A percentile compares a stretch with the other conserved stretches of the same genome.
These are phyloP conservation scores for Cenococcum geophilum DNA, from an alignment of 495 filamentous ascomycete genomes.

Conservation along the genomic window DNA sequence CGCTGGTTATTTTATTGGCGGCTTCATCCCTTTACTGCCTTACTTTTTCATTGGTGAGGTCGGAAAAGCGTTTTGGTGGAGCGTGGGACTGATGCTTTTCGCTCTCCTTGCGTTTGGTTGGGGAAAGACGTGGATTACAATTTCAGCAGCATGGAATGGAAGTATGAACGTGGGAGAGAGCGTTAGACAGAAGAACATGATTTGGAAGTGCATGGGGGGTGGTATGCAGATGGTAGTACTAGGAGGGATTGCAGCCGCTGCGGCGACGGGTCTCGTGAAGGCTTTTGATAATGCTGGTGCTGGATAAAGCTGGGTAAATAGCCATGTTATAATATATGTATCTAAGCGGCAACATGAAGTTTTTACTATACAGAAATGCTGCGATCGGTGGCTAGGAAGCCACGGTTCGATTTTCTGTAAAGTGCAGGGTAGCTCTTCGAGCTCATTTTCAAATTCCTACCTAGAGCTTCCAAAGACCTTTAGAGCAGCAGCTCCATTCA, in stretches of 20 bases:
- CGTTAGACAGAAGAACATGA: neutral
- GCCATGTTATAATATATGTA: too few relatives aligned
- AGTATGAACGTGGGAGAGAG: neutral
- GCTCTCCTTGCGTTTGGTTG: conserved; percentile 17
- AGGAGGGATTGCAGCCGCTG: conserved; percentile 15
- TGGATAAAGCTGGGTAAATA: neutral
- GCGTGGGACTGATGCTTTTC: conserved; percentile 11
- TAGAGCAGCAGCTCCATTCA: too few relatives aligned
- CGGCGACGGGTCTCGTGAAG: conserved; percentile 23
- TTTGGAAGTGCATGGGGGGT: conserved; percentile 3
- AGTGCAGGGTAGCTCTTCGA: too few relatives aligned
- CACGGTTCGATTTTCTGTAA: too few relatives aligned
- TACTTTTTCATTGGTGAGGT: conserved; percentile 18
- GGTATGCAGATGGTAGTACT: conserved; percentile 19
- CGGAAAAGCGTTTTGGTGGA: conserved; percentile 15
- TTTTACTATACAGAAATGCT: too few relatives aligned
- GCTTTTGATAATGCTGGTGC: conserved; percentile 35
- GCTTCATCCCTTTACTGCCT: conserved; percentile 17
- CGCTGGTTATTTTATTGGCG: conserved; percentile 19
- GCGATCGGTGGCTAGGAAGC: too few relatives aligned
- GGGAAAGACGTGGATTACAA: conserved; percentile 13
- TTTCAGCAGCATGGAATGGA: neutral
- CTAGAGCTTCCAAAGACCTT: too few relatives aligned
- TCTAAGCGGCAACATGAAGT: too few relatives aligned
- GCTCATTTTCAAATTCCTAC: too few relatives aligned